Evolutionary conservation across 352 stramenopile genomes (phyloP), one percentile per base, ranked within the genome.

Genomic region (Globisporangium cederbergense): DNA sequence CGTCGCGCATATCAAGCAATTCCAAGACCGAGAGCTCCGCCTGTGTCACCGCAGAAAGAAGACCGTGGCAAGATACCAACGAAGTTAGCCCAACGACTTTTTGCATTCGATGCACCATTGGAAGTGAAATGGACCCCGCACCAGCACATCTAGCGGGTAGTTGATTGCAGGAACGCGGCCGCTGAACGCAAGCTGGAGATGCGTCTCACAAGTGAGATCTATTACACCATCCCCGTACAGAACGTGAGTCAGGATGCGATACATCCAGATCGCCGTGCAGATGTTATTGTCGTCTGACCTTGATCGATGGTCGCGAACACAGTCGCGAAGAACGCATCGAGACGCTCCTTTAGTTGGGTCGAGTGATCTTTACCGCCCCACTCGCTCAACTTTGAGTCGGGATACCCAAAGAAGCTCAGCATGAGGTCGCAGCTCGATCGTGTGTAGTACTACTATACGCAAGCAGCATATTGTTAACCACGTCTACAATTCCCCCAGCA

Each of bases 351-450:
- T 7, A 69, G 54, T n/a, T 57, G 58, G 0, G 62, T 38, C 0
- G 47, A 18, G 0, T 50, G 10, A 38, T n/a, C 4, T 14, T 13
- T 9, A 60, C 51, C 38, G 1, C 11, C 43, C 73, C 73, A 79
- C 20, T 62, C 52, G 5, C 32, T 51, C 3, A 89, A 61, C 53
- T 78, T 86, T 30, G 66, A 42, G 47, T 73, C 65, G 6, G 78
- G 78, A 42, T 83, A 83, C 32, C 78, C 80, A 20, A 89, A 73
- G 1, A 87, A 42, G 59, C 78, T 83, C 34, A 89, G 52, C 34
- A 88, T 40, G 22, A 89, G 54, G 60, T 79, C 68, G 47, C 78
- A 88, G 51, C 76, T 86, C 32, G 76, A 85, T 6, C 66, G 55
- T 1, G 76, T 78, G 58, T 81, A 89, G 66, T 82, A 86, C 78